phyloP scores from a whole-genome alignment of 345 rosid genomes.

The Angophora floribunda region DNA sequence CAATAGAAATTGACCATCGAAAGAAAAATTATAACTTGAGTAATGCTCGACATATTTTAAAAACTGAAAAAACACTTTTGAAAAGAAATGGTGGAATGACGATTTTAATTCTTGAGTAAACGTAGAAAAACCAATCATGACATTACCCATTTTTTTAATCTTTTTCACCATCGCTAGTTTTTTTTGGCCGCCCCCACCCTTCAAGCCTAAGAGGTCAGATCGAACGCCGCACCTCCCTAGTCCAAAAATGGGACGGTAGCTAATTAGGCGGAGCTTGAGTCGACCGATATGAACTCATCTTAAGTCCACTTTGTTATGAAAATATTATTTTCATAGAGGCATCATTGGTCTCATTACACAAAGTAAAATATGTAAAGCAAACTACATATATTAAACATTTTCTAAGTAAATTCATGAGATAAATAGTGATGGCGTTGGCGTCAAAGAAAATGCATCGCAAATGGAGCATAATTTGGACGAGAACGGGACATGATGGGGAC shows the following conservation, averaged over 20 bases:
- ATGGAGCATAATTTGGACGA: no score
- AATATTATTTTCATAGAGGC: neutral
- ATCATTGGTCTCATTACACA: neutral
- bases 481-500: no score
- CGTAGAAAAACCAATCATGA: neutral
- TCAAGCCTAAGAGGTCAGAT: neutral
- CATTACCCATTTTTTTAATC: neutral
- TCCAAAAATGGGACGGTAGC: neutral
- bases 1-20: neutral
- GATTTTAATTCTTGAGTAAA: neutral
- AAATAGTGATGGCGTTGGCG: no score
- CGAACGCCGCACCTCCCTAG: neutral
- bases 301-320: no score
- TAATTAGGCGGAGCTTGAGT: neutral
- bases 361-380: no score
- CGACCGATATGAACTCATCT: neutral
- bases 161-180: neutral
- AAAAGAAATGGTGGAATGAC: neutral
- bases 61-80: no score
- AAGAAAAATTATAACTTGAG: neutral
- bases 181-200: neutral
- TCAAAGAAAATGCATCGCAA: no score
- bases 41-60: neutral
- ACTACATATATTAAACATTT: no score
- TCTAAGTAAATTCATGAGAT: no score